Evolutionary conservation across 441 rosid genomes (phyloP).

Genomic region (Pelargonium cotyledonis): DNA sequence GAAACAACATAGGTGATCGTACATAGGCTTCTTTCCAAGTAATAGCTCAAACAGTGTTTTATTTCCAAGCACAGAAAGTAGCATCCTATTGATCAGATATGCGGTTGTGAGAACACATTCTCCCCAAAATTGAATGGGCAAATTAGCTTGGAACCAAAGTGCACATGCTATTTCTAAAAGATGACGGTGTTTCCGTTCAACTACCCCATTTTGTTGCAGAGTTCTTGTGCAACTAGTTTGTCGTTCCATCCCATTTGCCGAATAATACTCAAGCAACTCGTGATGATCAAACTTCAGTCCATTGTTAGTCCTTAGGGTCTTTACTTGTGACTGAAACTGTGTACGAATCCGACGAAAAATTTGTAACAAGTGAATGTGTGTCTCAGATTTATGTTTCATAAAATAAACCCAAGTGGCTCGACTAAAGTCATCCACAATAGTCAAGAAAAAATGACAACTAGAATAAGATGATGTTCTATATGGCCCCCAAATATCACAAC

Average conservation of each 20-base stretch:
- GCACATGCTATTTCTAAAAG: background rate
- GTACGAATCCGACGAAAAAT: no score
- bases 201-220: slow-evolving; percentile 1
- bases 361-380: background rate
- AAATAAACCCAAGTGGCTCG: background rate
- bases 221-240: slow-evolving; percentile 2
- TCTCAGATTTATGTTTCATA: background rate
- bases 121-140: slow-evolving; percentile 6
- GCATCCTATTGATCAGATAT: slow-evolving; percentile 3
- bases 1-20: no score
- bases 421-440: slow-evolving; percentile 9
- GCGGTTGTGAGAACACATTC: background rate
- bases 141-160: background rate
- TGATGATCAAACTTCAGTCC: no score
- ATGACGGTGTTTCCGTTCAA: slow-evolving; percentile 1
- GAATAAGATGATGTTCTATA: background rate
- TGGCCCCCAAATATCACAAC: slow-evolving; percentile 9
- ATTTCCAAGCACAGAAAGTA: background rate
- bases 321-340: no score
- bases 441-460: background rate
- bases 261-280: background rate
- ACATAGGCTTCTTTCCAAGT: background rate
- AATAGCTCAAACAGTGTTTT: slow-evolving; percentile 9
- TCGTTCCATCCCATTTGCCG: background rate
- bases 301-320: no score